phyloP scores from a whole-genome alignment of 2,329 filamentous ascomycete species.

The Onygena corvina region DNA sequence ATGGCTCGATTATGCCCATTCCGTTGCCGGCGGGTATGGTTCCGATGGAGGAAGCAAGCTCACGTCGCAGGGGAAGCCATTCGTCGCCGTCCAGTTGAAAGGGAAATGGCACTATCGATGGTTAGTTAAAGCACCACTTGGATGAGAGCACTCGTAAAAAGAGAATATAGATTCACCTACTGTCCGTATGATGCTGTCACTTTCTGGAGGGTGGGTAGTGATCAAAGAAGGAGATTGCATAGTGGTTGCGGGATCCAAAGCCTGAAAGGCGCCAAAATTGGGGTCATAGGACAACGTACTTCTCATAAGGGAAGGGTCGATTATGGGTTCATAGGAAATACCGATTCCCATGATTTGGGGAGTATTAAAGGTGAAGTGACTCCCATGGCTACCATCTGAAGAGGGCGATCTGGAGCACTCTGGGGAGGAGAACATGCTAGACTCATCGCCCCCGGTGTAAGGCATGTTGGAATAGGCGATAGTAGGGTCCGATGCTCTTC shows the following conservation, averaged over 20 bases:
- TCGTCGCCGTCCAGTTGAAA: slow-evolving; percentile 30
- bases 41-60: slow-evolving; percentile 26
- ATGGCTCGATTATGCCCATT: slow-evolving; percentile 27
- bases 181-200: slow-evolving; percentile 28
- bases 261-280: slow-evolving; percentile 25
- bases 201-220: slow-evolving; percentile 26
- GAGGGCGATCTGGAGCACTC: slow-evolving; percentile 35
- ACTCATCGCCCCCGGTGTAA: slow-evolving; percentile 29
- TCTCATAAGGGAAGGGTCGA: slow-evolving; percentile 15
- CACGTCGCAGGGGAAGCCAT: slow-evolving; percentile 29
- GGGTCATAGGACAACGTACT: neutral
- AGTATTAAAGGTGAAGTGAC: slow-evolving; percentile 24
- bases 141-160: slow-evolving; percentile 26
- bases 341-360: slow-evolving; percentile 24
- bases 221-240: slow-evolving; percentile 25
- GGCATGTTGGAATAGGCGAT: slow-evolving; percentile 25
- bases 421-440: slow-evolving; percentile 34
- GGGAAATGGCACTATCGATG: slow-evolving; percentile 26
- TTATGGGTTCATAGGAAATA: slow-evolving; percentile 24
- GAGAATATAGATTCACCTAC: slow-evolving; percentile 28
- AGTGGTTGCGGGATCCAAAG: slow-evolving; percentile 20
- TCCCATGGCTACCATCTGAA: slow-evolving; percentile 26
- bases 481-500: slow-evolving; percentile 23
- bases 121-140: slow-evolving; percentile 17
- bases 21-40: slow-evolving; percentile 23